Evolutionary conservation across 441 rosid species (phyloP).

Genomic region (Biscutella auriculata): DNA sequence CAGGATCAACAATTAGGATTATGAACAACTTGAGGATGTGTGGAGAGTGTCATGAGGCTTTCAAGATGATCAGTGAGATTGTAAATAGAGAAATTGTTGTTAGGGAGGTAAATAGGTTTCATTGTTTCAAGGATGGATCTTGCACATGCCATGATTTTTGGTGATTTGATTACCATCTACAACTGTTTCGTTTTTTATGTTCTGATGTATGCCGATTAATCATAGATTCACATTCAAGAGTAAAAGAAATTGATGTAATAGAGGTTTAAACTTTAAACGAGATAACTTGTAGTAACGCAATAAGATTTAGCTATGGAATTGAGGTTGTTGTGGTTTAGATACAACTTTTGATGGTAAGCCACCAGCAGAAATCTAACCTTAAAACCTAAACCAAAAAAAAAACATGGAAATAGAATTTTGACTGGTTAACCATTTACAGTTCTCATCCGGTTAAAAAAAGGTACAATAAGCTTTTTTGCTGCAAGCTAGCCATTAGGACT

Average conservation of each 20-base stretch:
- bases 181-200: too few species aligned
- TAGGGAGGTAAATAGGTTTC: constrained; percentile 47
- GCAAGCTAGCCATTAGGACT: neutral
- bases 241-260: neutral
- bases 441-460: neutral
- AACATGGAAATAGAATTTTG: neutral
- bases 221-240: too few species aligned
- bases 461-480: neutral
- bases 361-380: neutral
- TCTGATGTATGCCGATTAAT: too few species aligned
- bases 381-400: neutral
- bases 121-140: constrained; percentile 30
- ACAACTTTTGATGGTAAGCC: neutral
- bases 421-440: neutral
- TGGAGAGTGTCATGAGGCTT: constrained; percentile 39
- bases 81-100: constrained; percentile 37
- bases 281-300: neutral
- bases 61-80: constrained; percentile 38
- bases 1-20: constrained; percentile 28
- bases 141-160: constrained; percentile 41
- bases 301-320: neutral
- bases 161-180: too few species aligned
- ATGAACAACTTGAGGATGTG: constrained; percentile 52
- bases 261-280: neutral
- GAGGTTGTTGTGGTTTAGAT: neutral